A percentile compares a stretch with the other conserved stretches of the same genome.
Evolutionary conservation across 1,284 basidiomycete genomes (phyloP).

Genomic region (Pterula multifida): DNA sequence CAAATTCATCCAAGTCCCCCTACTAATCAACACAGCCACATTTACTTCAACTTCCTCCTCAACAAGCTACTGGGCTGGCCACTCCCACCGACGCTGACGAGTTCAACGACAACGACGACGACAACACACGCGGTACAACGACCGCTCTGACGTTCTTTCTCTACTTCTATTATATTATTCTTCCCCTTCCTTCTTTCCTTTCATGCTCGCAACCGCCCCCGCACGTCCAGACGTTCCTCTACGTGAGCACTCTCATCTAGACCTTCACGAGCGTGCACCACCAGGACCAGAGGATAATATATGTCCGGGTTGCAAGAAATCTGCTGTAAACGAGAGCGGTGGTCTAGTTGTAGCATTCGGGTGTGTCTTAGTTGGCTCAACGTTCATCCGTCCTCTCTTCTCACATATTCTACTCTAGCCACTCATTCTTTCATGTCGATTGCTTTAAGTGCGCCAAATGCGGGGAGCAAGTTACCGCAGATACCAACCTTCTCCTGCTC

Average conservation of each 20-base stretch:
- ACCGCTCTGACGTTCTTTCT: constrained; percentile 8
- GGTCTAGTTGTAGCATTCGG: constrained; percentile 88
- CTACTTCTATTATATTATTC: constrained; percentile 1
- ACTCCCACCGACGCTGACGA: neutral
- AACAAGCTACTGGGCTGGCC: neutral
- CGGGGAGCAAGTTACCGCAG: constrained; percentile 70
- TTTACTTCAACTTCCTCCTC: neutral
- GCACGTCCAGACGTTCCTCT: constrained; percentile 1
- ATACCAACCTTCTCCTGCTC: constrained; percentile 90
- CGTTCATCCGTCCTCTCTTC: constrained; percentile 11
- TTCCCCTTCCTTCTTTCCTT: neutral
- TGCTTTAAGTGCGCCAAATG: constrained; percentile 83
- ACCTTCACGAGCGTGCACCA: constrained; percentile 7
- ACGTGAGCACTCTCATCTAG: constrained; percentile 3
- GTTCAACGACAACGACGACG: constrained; percentile 9
- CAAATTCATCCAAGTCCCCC: no score
- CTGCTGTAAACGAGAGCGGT: constrained; percentile 75
- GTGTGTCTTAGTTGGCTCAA: constrained; percentile 28
- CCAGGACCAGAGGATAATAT: constrained; percentile 40
- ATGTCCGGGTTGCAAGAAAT: constrained; percentile 78
- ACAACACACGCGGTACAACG: constrained; percentile 8
- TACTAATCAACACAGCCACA: neutral
- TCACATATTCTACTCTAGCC: constrained; percentile 28
- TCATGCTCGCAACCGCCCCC: constrained; percentile 2
- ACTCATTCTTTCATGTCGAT: constrained; percentile 75